A percentile compares a stretch with the other conserved stretches of the same genome.
Conservation (phyloP, 768 basidiomycete genomes). For the Daedalea quercina region DNA sequence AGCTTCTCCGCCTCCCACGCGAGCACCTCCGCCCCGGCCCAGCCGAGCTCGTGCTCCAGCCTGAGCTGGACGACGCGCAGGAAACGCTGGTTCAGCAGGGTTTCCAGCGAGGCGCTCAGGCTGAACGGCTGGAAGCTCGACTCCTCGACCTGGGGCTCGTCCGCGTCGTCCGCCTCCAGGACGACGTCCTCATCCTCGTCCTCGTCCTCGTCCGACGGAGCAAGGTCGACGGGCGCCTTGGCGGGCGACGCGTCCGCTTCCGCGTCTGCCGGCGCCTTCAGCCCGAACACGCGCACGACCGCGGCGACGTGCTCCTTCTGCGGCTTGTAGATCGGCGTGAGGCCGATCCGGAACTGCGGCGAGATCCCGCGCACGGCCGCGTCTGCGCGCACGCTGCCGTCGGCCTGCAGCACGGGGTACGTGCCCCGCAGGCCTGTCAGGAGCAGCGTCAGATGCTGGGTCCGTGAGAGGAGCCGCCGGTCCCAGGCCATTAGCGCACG, state of each 20-base stretch:
- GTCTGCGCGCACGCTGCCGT: slow-evolving; percentile 32
- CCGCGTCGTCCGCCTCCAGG: slow-evolving; percentile 25
- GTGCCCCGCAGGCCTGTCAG: slow-evolving; percentile 47
- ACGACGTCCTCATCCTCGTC: too few species aligned
- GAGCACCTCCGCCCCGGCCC: slow-evolving; percentile 63
- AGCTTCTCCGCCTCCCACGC: slow-evolving; percentile 36
- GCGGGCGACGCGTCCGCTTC: background rate
- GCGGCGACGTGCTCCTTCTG: slow-evolving; percentile 39
- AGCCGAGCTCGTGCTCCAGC: slow-evolving; percentile 45
- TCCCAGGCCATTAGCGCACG: slow-evolving; percentile 75
- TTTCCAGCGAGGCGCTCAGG: slow-evolving; percentile 56
- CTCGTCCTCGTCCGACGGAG: background rate
- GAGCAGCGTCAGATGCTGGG: slow-evolving; percentile 57
- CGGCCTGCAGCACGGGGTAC: slow-evolving; percentile 45
- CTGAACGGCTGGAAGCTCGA: slow-evolving; percentile 51
- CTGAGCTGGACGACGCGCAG: slow-evolving; percentile 47
- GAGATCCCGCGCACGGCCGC: slow-evolving; percentile 29
- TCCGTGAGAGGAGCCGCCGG: slow-evolving; percentile 47
- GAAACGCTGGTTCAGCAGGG: slow-evolving; percentile 51
- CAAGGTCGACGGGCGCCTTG: background rate
- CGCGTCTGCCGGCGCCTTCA: slow-evolving; percentile 27
- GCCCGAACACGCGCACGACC: slow-evolving; percentile 42
- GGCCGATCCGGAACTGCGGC: slow-evolving; percentile 55
- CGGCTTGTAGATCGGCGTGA: slow-evolving; percentile 57
- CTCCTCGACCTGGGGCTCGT: slow-evolving; percentile 20